phyloP scores from a whole-genome alignment of 2,329 filamentous ascomycete genomes.

The Pseudogymnoascus sp. region DNA sequence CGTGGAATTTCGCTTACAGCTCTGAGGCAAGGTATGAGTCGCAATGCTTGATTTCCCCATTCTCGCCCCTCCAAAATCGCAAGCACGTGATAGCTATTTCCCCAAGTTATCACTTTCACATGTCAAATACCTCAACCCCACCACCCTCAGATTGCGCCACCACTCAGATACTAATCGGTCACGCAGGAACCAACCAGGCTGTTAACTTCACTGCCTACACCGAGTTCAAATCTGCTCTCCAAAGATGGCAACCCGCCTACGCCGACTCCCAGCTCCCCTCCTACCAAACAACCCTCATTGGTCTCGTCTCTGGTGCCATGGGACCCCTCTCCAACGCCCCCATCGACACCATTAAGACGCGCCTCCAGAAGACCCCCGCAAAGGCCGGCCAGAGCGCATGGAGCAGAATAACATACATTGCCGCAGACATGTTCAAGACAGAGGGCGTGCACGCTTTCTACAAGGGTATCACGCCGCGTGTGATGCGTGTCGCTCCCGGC shows the following conservation, averaged over 20 bases:
- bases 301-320: slow-evolving; percentile 86
- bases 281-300: slow-evolving; percentile 83
- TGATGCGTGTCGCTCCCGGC: slow-evolving; percentile 95
- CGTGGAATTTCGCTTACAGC: slow-evolving; percentile 91
- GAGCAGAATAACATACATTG: slow-evolving; percentile 69
- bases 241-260: slow-evolving; percentile 64
- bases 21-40: slow-evolving; percentile 68
- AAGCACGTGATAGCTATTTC: slow-evolving; percentile 5
- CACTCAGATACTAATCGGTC: neutral
- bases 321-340: slow-evolving; percentile 94
- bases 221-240: slow-evolving; percentile 77
- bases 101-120: slow-evolving; percentile 10
- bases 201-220: slow-evolving; percentile 98
- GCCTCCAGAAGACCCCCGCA: slow-evolving; percentile 83
- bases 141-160: neutral
- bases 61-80: neutral
- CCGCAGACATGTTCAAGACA: slow-evolving; percentile 82
- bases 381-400: slow-evolving; percentile 74
- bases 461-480: slow-evolving; percentile 95
- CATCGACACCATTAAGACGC: slow-evolving; percentile 98
- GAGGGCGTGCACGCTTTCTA: slow-evolving; percentile 94
- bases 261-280: slow-evolving; percentile 61
- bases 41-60: neutral
- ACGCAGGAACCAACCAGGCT: slow-evolving; percentile 66
- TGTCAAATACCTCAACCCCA: slow-evolving; percentile 7